A percentile compares a stretch with the other conserved stretches of the same genome.
These are phyloP conservation scores for Elongisporangium anandrum DNA, from an alignment of 352 stramenopile species.

Conservation along the genomic window DNA sequence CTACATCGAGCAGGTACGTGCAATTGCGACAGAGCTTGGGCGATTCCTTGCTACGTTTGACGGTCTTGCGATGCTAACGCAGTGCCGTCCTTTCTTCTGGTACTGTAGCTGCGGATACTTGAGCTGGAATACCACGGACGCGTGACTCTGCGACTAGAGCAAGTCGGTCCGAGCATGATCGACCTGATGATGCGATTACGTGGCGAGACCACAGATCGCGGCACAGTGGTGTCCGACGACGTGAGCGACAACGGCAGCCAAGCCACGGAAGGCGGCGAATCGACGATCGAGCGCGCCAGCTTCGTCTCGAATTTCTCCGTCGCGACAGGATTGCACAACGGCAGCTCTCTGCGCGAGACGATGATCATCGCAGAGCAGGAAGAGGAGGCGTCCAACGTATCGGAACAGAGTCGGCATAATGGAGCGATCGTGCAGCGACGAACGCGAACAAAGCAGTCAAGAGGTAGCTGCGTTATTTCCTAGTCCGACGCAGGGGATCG, in stretches of 20 bases:
- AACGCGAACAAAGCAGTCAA: slow-evolving; percentile 3
- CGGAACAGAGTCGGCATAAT: not conserved
- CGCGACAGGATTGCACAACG: slow-evolving; percentile 37
- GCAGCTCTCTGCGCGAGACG: slow-evolving; percentile 52
- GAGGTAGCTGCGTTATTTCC: slow-evolving; percentile 17
- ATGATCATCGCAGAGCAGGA: slow-evolving; percentile 66
- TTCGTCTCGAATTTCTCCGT: slow-evolving; percentile 64
- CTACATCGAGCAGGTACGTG: slow-evolving; percentile 61
- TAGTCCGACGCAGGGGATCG: slow-evolving; percentile 1
- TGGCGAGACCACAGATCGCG: slow-evolving; percentile 19
- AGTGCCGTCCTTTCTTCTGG: slow-evolving; percentile 1
- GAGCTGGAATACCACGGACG: slow-evolving; percentile 55
- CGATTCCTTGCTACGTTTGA: no score
- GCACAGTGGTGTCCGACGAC: slow-evolving; percentile 15
- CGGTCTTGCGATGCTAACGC: not conserved
- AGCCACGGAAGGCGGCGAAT: slow-evolving; percentile 32
- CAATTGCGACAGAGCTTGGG: not conserved
- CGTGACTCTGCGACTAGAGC: slow-evolving; percentile 53
- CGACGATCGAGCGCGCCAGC: slow-evolving; percentile 46
- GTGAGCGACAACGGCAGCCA: slow-evolving; percentile 40
- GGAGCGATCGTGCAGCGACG: not conserved
- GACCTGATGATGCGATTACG: slow-evolving; percentile 66
- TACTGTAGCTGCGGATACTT: slow-evolving; percentile 33
- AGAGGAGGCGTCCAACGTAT: slow-evolving; percentile 22
- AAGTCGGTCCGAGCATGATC: slow-evolving; percentile 71